Base-by-base conservation (phyloP, 1,284 basidiomycete species). In the Polyporus tsugae region DNA sequence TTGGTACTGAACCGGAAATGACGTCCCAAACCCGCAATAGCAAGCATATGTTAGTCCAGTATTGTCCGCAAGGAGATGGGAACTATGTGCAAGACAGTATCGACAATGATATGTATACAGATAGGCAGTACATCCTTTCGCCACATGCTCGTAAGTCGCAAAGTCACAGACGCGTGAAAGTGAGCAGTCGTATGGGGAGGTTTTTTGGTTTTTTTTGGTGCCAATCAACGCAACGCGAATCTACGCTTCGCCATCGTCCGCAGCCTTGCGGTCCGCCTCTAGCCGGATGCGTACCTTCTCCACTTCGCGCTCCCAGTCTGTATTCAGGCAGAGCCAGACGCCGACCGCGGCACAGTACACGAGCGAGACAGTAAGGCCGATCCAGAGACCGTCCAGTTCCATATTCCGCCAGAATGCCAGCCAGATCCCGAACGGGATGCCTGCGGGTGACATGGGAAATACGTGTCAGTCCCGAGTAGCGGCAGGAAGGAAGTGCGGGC, bases 221-320 rank as follows among this genome's bases (percentile, higher is more conserved):
- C 41, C 41, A 41, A 15, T 22, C 44, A 10, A 22, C 7, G 44
- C 3, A n/a, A 22, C 9, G 9, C 4, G 6, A 2, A 46, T 53
- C 53, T 63, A 64, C 59, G n/a, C 46, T 49, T 58, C 58, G 22
- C 22, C 22, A 7, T 39, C 17, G 38, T 65, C 55, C 13, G 19
- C 33, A 49, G 46, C 17, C 63, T 72, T 72, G 19, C 52, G 39
- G 42, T 72, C 80, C n/a, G 68, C 75, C 60, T 70, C 80, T 1
- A 91, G 71, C 63, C 91, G 82, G 29, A 82, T 78, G 72, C 79
- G 77, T 0, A 88, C 89, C 75, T 90, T 92, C 70, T 82, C 74
- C 9, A 90, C 88, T 76, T 92, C 89, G 53, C 77, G 78, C 9
- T 86, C 74, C 91, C 91, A 92, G 77, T 92, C 84, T n/a, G 89